Evolutionary conservation across 345 rosid genomes (phyloP).

Genomic region (Melaleuca quinquenervia): DNA sequence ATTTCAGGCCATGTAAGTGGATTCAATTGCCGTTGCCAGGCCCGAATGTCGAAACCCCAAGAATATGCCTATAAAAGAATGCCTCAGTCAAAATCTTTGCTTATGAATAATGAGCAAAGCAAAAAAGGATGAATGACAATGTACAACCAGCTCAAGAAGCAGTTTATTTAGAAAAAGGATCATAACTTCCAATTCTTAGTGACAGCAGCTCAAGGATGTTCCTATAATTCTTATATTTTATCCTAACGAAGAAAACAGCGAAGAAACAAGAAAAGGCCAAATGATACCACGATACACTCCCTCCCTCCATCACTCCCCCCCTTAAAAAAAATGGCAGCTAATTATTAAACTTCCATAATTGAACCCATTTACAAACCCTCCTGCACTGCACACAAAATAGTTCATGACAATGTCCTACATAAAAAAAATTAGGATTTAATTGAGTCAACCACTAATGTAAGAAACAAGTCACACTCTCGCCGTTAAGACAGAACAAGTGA

Average conservation of each 20-base stretch:
- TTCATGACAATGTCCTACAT: not conserved
- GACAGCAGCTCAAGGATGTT: not conserved
- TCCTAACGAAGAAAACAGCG: not conserved
- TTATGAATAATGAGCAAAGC: not conserved
- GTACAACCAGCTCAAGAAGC: not conserved
- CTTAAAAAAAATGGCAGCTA: not conserved
- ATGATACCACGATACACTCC: not conserved
- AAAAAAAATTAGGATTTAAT: not conserved
- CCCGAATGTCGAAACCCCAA: constrained; percentile 86
- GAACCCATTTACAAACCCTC: not conserved
- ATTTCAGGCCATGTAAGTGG: constrained; percentile 88
- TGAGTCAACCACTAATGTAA: not conserved
- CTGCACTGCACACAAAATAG: not conserved
- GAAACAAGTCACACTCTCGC: not conserved
- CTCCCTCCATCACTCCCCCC: too few relatives aligned
- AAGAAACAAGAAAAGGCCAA: not conserved
- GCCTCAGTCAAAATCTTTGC: not conserved
- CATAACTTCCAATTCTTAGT: not conserved
- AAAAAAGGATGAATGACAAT: not conserved
- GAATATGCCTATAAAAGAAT: constrained; percentile 52
- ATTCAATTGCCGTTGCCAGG: constrained; percentile 73
- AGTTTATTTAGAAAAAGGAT: not conserved
- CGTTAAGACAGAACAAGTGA: not conserved
- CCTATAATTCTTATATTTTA: not conserved
- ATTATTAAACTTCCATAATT: not conserved